These are phyloP conservation scores for Stromatinia cepivora DNA, from an alignment of 2,329 filamentous ascomycete genomes.

Conservation along the genomic window DNA sequence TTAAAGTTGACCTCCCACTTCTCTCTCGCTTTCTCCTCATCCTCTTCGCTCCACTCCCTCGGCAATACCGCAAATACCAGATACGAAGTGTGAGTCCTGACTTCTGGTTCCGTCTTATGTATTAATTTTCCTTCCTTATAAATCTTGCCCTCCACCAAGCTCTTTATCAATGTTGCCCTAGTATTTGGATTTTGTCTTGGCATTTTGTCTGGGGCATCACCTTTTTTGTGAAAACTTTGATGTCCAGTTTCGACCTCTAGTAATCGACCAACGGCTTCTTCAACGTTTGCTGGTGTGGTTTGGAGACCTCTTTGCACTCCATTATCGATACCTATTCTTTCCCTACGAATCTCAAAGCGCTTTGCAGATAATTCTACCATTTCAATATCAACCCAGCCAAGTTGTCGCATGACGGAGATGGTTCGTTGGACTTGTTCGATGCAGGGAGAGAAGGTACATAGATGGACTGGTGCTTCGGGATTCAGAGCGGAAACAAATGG, in stretches of 20 bases:
- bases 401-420: constrained; percentile 72
- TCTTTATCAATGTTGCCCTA: constrained; percentile 39
- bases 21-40: constrained; percentile 68
- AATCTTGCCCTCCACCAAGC: constrained; percentile 49
- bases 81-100: constrained; percentile 98
- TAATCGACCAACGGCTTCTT: constrained; percentile 74
- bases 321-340: constrained; percentile 70
- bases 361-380: constrained; percentile 88
- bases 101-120: constrained; percentile 79
- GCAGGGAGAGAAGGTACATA: constrained; percentile 96
- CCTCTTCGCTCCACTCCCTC: constrained; percentile 78
- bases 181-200: constrained; percentile 41
- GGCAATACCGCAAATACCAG: constrained; percentile 89
- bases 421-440: constrained; percentile 94
- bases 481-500: constrained; percentile 65
- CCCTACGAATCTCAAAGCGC: constrained; percentile 77
- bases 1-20: constrained; percentile 50
- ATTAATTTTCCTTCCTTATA: constrained; percentile 77
- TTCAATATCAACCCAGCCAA: constrained; percentile 88
- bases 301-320: constrained; percentile 56
- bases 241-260: constrained; percentile 71
- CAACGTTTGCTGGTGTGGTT: constrained; percentile 66
- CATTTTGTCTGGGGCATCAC: constrained; percentile 31
- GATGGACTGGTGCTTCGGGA: constrained; percentile 67
- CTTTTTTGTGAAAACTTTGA: constrained; percentile 58